Evolutionary conservation across 179 eudicot species (phyloP).

Genomic region (Spergularia azorica): DNA sequence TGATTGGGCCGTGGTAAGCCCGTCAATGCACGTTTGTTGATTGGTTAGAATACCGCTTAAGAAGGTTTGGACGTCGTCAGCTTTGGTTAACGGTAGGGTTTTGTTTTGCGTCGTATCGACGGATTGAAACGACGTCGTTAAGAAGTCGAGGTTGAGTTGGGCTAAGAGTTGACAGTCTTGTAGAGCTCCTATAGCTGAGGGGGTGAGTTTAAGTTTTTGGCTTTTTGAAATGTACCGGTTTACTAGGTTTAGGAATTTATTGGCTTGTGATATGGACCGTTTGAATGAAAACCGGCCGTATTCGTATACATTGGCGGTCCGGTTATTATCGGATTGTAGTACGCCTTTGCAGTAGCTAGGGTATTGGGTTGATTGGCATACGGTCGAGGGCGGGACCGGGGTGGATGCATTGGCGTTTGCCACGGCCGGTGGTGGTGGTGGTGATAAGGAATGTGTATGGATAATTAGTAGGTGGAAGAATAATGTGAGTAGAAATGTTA

Average conservation of each 20-base stretch:
- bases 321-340: slow-evolving; percentile 41
- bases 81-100: slow-evolving; percentile 24
- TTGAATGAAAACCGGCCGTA: slow-evolving; percentile 54
- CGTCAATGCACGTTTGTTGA: slow-evolving; percentile 71
- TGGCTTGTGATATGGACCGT: slow-evolving; percentile 51
- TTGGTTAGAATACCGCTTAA: slow-evolving; percentile 72
- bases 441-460: slow-evolving; percentile 19
- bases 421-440: slow-evolving; percentile 13
- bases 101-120: slow-evolving; percentile 28
- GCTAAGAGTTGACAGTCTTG: slow-evolving; percentile 56
- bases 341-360: slow-evolving; percentile 54
- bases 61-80: slow-evolving; percentile 65
- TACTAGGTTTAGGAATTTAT: slow-evolving; percentile 42
- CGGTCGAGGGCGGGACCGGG: slow-evolving; percentile 33
- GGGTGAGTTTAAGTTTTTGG: slow-evolving; percentile 32
- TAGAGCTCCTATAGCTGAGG: slow-evolving; percentile 45
- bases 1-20: slow-evolving; percentile 47
- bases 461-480: background rate
- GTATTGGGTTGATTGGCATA: slow-evolving; percentile 50
- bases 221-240: slow-evolving; percentile 36
- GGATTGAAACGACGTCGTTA: slow-evolving; percentile 33
- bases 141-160: slow-evolving; percentile 45
- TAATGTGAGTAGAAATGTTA: background rate
- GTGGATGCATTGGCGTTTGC: slow-evolving; percentile 10
- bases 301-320: slow-evolving; percentile 53